A percentile compares a stretch with the other conserved stretches of the same genome.
These are phyloP conservation scores for Scutellaria galericulata DNA, from an alignment of 257 asterid genomes.

Conservation along the genomic window DNA sequence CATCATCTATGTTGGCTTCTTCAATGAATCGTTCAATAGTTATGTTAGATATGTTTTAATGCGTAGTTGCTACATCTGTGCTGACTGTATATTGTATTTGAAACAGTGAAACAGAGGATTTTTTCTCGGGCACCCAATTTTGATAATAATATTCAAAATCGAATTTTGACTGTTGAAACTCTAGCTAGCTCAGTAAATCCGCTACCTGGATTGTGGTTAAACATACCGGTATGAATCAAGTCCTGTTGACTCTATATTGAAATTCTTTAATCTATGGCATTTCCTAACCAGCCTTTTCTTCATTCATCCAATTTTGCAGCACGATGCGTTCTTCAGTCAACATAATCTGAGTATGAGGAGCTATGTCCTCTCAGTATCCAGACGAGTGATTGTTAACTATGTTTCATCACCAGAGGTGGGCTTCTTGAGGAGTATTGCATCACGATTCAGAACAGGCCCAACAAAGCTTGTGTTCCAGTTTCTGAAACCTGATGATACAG, in stretches of 20 bases:
- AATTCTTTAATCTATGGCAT: not conserved
- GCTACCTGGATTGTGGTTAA: conserved; percentile 68
- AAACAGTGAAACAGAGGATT: conserved; percentile 70
- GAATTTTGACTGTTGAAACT: conserved; percentile 56
- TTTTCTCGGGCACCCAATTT: conserved; percentile 56
- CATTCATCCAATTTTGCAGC: conserved; percentile 50
- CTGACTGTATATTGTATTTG: conserved; percentile 37
- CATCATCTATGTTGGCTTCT: not conserved
- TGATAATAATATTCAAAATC: conserved; percentile 49
- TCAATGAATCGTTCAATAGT: not conserved
- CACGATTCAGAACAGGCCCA: conserved; percentile 52
- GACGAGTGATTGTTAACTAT: conserved; percentile 52
- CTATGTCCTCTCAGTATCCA: conserved; percentile 60
- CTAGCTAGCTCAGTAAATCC: conserved; percentile 43
- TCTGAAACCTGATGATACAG: conserved; percentile 50
- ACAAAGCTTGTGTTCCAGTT: conserved; percentile 79
- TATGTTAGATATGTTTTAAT: not conserved
- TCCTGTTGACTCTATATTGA: not conserved
- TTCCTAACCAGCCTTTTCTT: conserved; percentile 29
- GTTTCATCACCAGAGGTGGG: conserved; percentile 90
- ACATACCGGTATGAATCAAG: conserved; percentile 55
- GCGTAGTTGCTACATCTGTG: conserved; percentile 8
- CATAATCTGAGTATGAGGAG: conserved; percentile 80
- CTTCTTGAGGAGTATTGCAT: conserved; percentile 62
- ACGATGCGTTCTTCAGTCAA: conserved; percentile 70